Conservation (phyloP, 352 stramenopile species). For the Pythium catenulatum region DNA sequence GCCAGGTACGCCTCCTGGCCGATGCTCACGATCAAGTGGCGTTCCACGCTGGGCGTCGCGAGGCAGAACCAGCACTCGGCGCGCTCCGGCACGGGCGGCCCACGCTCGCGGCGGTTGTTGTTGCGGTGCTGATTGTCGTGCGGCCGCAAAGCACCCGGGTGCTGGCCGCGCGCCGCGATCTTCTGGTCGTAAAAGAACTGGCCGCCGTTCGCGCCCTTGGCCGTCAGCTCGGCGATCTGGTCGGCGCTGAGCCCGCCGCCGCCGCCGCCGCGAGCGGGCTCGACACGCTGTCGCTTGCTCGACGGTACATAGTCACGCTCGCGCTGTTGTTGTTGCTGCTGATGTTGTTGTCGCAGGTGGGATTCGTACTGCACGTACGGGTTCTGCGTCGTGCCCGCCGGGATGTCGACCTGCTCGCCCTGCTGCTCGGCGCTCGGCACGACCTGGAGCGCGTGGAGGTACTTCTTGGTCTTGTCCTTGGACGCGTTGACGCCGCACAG, state of each 20-base stretch:
- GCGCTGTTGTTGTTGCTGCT: slow-evolving; percentile 29
- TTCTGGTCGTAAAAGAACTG: slow-evolving; percentile 92
- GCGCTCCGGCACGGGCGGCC: slow-evolving; percentile 71
- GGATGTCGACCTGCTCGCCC: slow-evolving; percentile 76
- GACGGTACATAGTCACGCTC: slow-evolving; percentile 51
- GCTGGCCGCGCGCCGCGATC: slow-evolving; percentile 75
- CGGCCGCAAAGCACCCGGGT: slow-evolving; percentile 66
- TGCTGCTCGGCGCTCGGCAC: slow-evolving; percentile 62
- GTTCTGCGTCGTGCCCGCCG: slow-evolving; percentile 84
- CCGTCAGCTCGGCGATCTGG: slow-evolving; percentile 81
- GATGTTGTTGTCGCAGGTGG: slow-evolving; percentile 30
- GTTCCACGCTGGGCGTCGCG: slow-evolving; percentile 85
- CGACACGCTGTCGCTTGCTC: slow-evolving; percentile 68
- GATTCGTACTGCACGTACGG: slow-evolving; percentile 69
- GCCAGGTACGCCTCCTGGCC: slow-evolving; percentile 87
- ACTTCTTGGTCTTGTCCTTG: slow-evolving; percentile 90
- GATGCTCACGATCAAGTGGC: slow-evolving; percentile 91
- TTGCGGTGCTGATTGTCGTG: slow-evolving; percentile 54
- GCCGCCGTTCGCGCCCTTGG: slow-evolving; percentile 62
- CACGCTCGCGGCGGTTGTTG: not conserved
- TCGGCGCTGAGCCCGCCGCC: slow-evolving; percentile 74
- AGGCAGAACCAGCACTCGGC: slow-evolving; percentile 93
- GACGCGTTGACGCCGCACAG: slow-evolving; percentile 76
- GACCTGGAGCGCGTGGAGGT: slow-evolving; percentile 87
- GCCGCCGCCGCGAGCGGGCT: slow-evolving; percentile 26